A percentile compares a stretch with the other conserved stretches of the same genome.
Evolutionary conservation across 1,284 basidiomycete genomes (phyloP).

Genomic region (Rhodotorula sp.): DNA sequence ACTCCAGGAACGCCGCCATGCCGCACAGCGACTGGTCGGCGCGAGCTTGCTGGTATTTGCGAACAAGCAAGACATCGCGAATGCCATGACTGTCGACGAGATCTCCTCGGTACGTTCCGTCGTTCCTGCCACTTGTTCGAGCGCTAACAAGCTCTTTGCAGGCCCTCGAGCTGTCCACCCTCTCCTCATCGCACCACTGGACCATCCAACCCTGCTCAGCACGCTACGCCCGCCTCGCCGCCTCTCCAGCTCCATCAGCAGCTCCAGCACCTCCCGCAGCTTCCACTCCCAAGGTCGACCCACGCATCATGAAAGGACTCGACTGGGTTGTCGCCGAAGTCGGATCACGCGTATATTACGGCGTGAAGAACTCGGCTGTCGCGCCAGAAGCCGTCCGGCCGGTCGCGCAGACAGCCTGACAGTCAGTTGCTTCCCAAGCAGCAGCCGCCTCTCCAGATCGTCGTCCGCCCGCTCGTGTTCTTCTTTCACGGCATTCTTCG

Average conservation of each 20-base stretch:
- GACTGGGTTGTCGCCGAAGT: conserved; percentile 41
- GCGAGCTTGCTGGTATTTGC: conserved; percentile 94
- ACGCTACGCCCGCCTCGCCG: neutral
- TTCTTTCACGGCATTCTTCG: too few species aligned
- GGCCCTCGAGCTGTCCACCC: conserved; percentile 22
- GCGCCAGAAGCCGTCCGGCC: neutral
- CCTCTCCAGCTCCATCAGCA: neutral
- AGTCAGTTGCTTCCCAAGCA: too few species aligned
- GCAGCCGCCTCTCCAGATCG: too few species aligned
- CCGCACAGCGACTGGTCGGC: conserved; percentile 76
- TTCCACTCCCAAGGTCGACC: neutral
- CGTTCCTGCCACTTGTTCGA: neutral
- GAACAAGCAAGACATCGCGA: conserved; percentile 96
- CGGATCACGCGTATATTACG: conserved; percentile 34
- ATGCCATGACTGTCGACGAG: conserved; percentile 76
- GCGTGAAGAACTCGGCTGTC: conserved; percentile 15
- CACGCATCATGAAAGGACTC: conserved; percentile 28
- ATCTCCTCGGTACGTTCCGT: conserved; percentile 68
- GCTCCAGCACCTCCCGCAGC: neutral
- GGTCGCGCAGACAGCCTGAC: neutral
- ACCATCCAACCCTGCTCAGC: conserved; percentile 30
- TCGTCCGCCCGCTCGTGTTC: too few species aligned
- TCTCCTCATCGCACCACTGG: conserved; percentile 30
- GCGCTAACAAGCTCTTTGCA: neutral
- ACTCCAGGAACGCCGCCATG: neutral